These are phyloP conservation scores for Annona squamosa DNA, from an alignment of 164 flowering plant genomes.

Conservation along the genomic window DNA sequence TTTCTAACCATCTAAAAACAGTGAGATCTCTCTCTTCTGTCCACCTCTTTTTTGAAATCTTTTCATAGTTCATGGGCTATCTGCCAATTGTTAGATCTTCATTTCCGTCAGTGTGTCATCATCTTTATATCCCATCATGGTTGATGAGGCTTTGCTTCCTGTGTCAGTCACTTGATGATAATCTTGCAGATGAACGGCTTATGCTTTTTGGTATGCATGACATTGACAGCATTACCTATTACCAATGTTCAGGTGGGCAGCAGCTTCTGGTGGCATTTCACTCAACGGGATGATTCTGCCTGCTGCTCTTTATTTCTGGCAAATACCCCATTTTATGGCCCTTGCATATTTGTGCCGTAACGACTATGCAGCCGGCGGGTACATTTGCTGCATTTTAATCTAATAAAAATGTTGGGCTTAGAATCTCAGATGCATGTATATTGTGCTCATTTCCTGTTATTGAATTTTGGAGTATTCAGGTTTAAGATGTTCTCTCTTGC, in stretches of 20 bases:
- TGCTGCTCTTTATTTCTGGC: slow-evolving; percentile 98
- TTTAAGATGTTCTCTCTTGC: slow-evolving; percentile 75
- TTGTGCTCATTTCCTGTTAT: slow-evolving; percentile 5
- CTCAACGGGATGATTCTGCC: slow-evolving; percentile 79
- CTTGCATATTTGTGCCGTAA: slow-evolving; percentile 86
- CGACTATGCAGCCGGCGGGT: slow-evolving; percentile 99
- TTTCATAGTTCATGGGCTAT: too few relatives aligned
- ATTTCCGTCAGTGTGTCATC: neutral
- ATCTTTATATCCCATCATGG: neutral
- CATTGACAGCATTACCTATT: slow-evolving; percentile 13
- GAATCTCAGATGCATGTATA: too few relatives aligned
- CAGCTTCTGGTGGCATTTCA: slow-evolving; percentile 75
- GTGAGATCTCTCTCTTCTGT: too few relatives aligned
- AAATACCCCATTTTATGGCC: slow-evolving; percentile 98
- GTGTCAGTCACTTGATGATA: neutral
- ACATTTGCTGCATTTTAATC: slow-evolving; percentile 16
- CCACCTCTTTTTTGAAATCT: too few relatives aligned
- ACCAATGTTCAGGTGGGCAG: slow-evolving; percentile 69
- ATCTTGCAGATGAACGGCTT: neutral
- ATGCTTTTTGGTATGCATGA: neutral
- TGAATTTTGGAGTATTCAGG: slow-evolving; percentile 32
- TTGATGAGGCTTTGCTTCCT: neutral
- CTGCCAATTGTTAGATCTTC: neutral
- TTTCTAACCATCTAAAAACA: too few relatives aligned
- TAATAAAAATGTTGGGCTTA: neutral